Evolutionary conservation across 2,329 filamentous ascomycete genomes (phyloP).

Genomic region (Pseudogymnoascus sp.): DNA sequence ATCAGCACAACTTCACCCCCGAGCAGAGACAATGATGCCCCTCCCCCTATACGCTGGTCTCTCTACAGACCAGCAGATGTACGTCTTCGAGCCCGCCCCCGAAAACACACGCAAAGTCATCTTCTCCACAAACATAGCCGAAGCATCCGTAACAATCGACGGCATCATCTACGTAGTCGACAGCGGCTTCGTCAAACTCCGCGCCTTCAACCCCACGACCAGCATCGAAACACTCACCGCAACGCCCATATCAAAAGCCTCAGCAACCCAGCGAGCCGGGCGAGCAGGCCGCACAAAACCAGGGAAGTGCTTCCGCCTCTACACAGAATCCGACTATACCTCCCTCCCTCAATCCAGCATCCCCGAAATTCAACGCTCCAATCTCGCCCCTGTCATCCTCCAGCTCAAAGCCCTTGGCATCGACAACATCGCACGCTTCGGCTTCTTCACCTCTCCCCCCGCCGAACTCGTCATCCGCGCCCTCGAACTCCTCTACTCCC

Average conservation of each 20-base stretch:
- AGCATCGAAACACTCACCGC: slow-evolving; percentile 84
- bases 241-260: slow-evolving; percentile 80
- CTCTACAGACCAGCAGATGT: slow-evolving; percentile 87
- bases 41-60: slow-evolving; percentile 86
- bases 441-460: slow-evolving; percentile 81
- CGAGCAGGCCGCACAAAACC: slow-evolving; percentile 82
- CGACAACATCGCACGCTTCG: slow-evolving; percentile 86
- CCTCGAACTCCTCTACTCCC: slow-evolving; percentile 77
- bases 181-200: slow-evolving; percentile 82
- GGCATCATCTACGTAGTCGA: slow-evolving; percentile 90
- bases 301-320: slow-evolving; percentile 91
- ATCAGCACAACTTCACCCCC: slow-evolving; percentile 54
- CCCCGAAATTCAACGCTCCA: slow-evolving; percentile 88
- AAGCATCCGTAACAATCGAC: slow-evolving; percentile 91
- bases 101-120: slow-evolving; percentile 85
- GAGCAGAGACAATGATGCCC: slow-evolving; percentile 55
- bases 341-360: slow-evolving; percentile 64
- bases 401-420: slow-evolving; percentile 94
- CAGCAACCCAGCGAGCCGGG: slow-evolving; percentile 85
- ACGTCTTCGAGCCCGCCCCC: slow-evolving; percentile 79
- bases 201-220: slow-evolving; percentile 75
- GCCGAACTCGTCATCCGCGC: slow-evolving; percentile 79
- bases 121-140: slow-evolving; percentile 90
- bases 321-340: slow-evolving; percentile 69
- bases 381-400: slow-evolving; percentile 79